Evolutionary conservation across 768 basidiomycete genomes (phyloP).

Genomic region (Lentinula boryana): DNA sequence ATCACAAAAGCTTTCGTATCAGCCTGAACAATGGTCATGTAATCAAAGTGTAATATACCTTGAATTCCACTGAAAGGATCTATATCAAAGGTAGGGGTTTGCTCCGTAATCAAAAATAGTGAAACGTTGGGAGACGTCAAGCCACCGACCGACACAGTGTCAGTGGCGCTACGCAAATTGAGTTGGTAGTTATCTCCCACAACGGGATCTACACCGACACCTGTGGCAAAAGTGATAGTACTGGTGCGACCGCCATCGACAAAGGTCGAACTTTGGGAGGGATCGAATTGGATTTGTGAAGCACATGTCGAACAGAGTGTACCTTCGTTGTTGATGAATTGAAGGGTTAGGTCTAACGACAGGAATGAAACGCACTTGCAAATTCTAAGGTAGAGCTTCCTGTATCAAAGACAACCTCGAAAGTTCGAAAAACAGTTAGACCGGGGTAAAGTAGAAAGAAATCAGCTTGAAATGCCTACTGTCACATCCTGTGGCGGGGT

Average conservation of each 20-base stretch:
- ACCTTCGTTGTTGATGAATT: slow-evolving; percentile 19
- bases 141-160: slow-evolving; percentile 45
- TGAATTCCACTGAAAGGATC: slow-evolving; percentile 55
- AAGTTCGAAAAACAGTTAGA: neutral
- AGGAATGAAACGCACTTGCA: slow-evolving; percentile 28
- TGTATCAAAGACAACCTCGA: slow-evolving; percentile 53
- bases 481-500: slow-evolving; percentile 45
- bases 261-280: slow-evolving; percentile 45
- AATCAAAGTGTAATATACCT: slow-evolving; percentile 20
- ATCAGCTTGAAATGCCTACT: slow-evolving; percentile 17
- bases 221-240: slow-evolving; percentile 49
- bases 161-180: slow-evolving; percentile 36
- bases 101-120: slow-evolving; percentile 47
- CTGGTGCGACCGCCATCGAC: slow-evolving; percentile 33
- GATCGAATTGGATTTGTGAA: slow-evolving; percentile 38
- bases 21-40: neutral
- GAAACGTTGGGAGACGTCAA: slow-evolving; percentile 28
- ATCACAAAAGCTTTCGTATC: neutral
- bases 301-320: slow-evolving; percentile 42
- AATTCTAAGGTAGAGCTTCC: slow-evolving; percentile 45
- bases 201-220: slow-evolving; percentile 51
- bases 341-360: neutral
- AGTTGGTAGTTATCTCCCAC: slow-evolving; percentile 40
- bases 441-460: too few species aligned
- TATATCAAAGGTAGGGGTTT: slow-evolving; percentile 45